Conservation (phyloP, 1,284 basidiomycete genomes). For the Volvariella surrecta region DNA sequence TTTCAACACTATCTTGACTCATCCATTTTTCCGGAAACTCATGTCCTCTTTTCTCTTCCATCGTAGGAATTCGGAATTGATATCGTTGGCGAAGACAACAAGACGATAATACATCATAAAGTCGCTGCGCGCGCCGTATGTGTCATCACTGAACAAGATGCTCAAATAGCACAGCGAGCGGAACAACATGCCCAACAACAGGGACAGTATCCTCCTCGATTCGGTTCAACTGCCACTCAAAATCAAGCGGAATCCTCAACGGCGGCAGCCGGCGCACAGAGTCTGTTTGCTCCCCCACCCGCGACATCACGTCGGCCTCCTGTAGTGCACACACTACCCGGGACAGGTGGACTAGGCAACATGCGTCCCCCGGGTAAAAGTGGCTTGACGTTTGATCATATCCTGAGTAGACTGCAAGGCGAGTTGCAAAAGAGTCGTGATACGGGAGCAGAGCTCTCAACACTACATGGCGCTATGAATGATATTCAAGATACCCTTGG, state of each 20-base stretch:
- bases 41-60: conserved; percentile 1
- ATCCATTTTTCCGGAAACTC: conserved; percentile 1
- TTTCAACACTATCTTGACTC: neutral
- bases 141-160: conserved; percentile 83
- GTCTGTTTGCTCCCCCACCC: conserved; percentile 24
- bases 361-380: conserved; percentile 67
- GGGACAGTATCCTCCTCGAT: conserved; percentile 21
- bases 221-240: conserved; percentile 12
- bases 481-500: conserved; percentile 92
- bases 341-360: conserved; percentile 68
- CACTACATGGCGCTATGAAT: conserved; percentile 74
- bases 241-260: conserved; percentile 12
- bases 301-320: conserved; percentile 33
- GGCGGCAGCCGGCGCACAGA: conserved; percentile 17
- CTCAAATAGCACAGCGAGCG: conserved; percentile 55
- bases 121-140: conserved; percentile 92
- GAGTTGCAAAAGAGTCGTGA: conserved; percentile 94
- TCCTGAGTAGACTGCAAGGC: conserved; percentile 71
- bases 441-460: conserved; percentile 83
- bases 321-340: conserved; percentile 47
- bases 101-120: conserved; percentile 97
- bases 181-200: conserved; percentile 50
- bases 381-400: conserved; percentile 78
- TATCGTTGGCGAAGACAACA: conserved; percentile 98
- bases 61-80: conserved; percentile 95